These are phyloP conservation scores for Mycena amicta DNA, from an alignment of 768 basidiomycete genomes.

Conservation along the genomic window DNA sequence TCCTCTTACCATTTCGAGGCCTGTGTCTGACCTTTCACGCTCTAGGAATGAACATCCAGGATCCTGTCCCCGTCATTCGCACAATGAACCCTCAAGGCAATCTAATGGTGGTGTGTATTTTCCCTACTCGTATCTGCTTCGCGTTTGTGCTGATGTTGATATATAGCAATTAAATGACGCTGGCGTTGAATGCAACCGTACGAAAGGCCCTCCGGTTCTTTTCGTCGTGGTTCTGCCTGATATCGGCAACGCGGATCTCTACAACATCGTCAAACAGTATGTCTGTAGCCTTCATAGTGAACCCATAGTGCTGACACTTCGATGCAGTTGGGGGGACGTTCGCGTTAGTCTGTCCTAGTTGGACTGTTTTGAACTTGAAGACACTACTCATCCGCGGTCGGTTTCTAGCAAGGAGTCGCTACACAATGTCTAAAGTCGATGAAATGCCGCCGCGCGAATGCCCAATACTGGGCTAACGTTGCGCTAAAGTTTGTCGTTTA, in stretches of 20 bases:
- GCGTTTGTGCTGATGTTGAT: not conserved
- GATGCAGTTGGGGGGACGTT: too few relatives aligned
- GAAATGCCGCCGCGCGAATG: constrained; percentile 66
- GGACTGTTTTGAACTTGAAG: constrained; percentile 70
- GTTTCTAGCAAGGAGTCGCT: constrained; percentile 61
- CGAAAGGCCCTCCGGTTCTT: constrained; percentile 41
- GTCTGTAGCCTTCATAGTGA: constrained; percentile 26
- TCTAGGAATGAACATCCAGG: constrained; percentile 61
- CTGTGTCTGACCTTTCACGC: too few relatives aligned
- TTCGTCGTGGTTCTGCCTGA: constrained; percentile 75
- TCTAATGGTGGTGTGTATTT: constrained; percentile 51
- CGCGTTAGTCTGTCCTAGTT: too few relatives aligned
- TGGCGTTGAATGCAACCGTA: constrained; percentile 52
- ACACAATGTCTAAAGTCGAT: constrained; percentile 75
- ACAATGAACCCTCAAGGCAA: constrained; percentile 61
- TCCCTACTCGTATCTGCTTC: not conserved
- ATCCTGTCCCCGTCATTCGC: constrained; percentile 47
- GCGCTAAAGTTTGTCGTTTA: constrained; percentile 61
- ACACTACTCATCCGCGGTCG: too few relatives aligned
- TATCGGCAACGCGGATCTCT: constrained; percentile 73
- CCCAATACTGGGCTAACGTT: constrained; percentile 82
- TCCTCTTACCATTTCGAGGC: constrained; percentile 42
- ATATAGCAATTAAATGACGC: constrained; percentile 50
- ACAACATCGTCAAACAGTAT: constrained; percentile 78
- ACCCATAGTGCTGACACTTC: not conserved